Evolutionary conservation across 257 asterid species (phyloP).

Genomic region (Solanum sejunctum): DNA sequence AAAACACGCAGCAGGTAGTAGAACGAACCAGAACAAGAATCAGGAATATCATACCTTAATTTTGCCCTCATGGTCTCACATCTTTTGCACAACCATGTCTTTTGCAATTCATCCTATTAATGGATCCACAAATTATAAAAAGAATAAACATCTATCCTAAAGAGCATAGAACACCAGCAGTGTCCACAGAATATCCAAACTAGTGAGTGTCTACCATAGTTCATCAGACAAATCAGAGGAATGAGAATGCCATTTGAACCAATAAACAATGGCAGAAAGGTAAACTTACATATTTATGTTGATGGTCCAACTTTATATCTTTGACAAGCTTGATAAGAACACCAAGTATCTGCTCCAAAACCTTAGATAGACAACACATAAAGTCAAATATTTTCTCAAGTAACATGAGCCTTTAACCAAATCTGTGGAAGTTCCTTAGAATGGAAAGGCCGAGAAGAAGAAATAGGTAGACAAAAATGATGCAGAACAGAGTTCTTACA

Average conservation of each 20-base stretch:
- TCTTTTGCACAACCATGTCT: constrained; percentile 95
- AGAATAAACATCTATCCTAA: neutral
- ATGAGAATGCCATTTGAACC: neutral
- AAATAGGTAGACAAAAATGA: neutral
- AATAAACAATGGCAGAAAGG: neutral
- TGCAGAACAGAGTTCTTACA: constrained; percentile 20
- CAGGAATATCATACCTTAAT: constrained; percentile 51
- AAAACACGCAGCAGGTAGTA: neutral
- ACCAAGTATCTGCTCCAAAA: constrained; percentile 97
- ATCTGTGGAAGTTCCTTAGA: neutral
- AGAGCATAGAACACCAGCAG: neutral
- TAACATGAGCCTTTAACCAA: neutral
- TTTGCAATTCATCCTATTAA: constrained; percentile 82
- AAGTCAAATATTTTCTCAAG: constrained; percentile 2
- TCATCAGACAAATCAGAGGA: neutral
- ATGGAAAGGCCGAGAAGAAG: neutral
- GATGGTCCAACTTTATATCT: constrained; percentile 90
- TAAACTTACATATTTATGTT: constrained; percentile 83
- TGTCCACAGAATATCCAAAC: neutral
- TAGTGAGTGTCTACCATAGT: neutral
- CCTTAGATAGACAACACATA: constrained; percentile 35
- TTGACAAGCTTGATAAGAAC: constrained; percentile 95
- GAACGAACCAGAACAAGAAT: constrained; percentile 9
- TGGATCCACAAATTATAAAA: neutral
- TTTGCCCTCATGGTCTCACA: constrained; percentile 99